A percentile compares a stretch with the other conserved stretches of the same genome.
These are phyloP conservation scores for Leccinum olivaceopallidum DNA, from an alignment of 768 basidiomycete genomes.

Conservation along the genomic window DNA sequence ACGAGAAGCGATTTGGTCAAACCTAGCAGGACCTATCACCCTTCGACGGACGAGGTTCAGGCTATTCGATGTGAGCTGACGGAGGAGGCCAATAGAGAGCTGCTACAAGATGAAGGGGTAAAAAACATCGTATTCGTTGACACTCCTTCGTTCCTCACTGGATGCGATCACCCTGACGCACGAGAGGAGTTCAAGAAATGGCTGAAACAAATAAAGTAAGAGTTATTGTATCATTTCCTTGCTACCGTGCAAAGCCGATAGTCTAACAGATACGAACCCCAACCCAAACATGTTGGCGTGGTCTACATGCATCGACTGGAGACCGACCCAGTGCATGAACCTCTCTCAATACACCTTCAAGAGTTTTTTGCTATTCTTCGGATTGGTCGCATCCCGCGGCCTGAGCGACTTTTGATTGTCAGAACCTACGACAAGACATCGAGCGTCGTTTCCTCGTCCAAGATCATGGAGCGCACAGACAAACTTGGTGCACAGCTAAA, in stretches of 20 bases:
- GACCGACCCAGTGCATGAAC: constrained; percentile 14
- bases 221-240: not conserved
- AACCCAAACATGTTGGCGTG: constrained; percentile 1
- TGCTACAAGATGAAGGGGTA: not conserved
- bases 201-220: constrained; percentile 2
- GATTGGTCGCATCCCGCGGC: not conserved
- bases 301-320: constrained; percentile 24
- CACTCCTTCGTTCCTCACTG: constrained; percentile 24
- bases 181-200: constrained; percentile 5
- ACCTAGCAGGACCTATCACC: constrained; percentile 2
- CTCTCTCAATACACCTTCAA: not conserved
- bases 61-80: constrained; percentile 16
- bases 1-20: constrained; percentile 6
- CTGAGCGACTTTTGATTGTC: constrained; percentile 9
- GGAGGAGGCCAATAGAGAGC: constrained; percentile 6
- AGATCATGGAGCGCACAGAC: not conserved
- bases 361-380: not conserved
- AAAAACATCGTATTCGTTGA: constrained; percentile 22
- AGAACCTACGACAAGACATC: constrained; percentile 15
- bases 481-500: not conserved
- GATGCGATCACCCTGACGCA: constrained; percentile 5
- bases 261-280: constrained; percentile 4
- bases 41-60: constrained; percentile 8
- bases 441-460: not conserved
- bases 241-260: not conserved